These are phyloP conservation scores for Wallacemonas sp. DNA, from an alignment of 208 protist genomes.

Conservation along the genomic window DNA sequence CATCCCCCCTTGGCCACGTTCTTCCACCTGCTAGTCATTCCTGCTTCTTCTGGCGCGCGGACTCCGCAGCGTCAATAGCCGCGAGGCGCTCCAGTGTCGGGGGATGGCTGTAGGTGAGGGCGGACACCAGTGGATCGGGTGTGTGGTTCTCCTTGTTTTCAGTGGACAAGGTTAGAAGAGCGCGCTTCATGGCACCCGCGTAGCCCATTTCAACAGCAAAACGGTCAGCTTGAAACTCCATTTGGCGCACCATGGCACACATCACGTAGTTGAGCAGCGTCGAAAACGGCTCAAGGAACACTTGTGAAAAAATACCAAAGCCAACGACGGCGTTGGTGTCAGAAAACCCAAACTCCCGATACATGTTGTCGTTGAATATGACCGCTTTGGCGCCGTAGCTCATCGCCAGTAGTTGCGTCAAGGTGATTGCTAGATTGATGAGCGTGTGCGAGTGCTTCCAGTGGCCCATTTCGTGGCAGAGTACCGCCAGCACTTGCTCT, in stretches of 20 bases:
- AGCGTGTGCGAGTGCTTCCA: conserved; percentile 74
- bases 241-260: conserved; percentile 25
- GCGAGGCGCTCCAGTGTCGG: conserved; percentile 64
- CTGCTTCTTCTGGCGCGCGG: conserved; percentile 33
- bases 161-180: conserved; percentile 48
- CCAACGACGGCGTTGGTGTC: conserved; percentile 58
- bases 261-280: conserved; percentile 38
- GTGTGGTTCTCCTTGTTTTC: conserved; percentile 64
- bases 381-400: conserved; percentile 55
- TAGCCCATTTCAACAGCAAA: conserved; percentile 58
- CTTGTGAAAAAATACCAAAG: conserved; percentile 45
- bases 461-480: conserved; percentile 91
- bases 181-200: conserved; percentile 29
- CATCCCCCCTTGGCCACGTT: too few relatives aligned
- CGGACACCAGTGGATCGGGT: conserved; percentile 68
- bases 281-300: conserved; percentile 42
- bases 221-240: conserved; percentile 78
- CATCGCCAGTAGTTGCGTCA: conserved; percentile 47
- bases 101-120: conserved; percentile 77
- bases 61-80: conserved; percentile 38
- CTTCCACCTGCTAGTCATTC: background rate
- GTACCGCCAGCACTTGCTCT: conserved; percentile 60
- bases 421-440: conserved; percentile 22
- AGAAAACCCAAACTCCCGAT: conserved; percentile 67
- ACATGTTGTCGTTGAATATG: conserved; percentile 63